A percentile compares a stretch with the other conserved stretches of the same genome.
These are phyloP conservation scores for Barbatosphaeria neglecta DNA, from an alignment of 495 filamentous ascomycete genomes.

Conservation along the genomic window DNA sequence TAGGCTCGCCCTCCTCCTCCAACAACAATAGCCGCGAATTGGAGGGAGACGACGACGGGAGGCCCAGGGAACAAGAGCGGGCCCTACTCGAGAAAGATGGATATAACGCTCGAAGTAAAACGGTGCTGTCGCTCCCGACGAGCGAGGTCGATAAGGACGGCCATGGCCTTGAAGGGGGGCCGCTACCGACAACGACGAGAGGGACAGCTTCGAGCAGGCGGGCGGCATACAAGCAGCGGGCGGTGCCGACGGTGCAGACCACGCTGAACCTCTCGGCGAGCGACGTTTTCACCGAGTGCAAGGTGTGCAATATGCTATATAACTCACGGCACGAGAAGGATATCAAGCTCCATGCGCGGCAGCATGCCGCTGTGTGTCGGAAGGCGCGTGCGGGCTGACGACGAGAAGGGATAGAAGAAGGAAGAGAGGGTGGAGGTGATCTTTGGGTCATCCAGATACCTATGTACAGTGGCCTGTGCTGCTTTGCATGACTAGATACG, in stretches of 20 bases:
- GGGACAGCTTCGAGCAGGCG: no score
- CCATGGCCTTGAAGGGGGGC: no score
- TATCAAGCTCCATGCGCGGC: slow-evolving; percentile 27
- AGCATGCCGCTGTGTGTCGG: slow-evolving; percentile 14
- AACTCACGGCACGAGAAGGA: slow-evolving; percentile 36
- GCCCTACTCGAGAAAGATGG: background rate
- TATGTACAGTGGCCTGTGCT: no score
- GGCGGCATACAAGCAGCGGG: background rate
- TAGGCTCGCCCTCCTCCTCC: no score
- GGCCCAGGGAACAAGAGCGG: background rate
- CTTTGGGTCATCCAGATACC: background rate
- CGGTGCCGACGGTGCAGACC: slow-evolving; percentile 23
- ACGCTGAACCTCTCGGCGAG: slow-evolving; percentile 27
- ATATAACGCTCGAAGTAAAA: background rate
- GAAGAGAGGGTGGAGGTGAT: background rate
- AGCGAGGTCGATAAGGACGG: no score
- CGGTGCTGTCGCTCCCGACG: background rate
- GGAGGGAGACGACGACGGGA: background rate
- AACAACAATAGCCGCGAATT: no score
- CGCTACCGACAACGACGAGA: no score
- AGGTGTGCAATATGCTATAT: slow-evolving; percentile 33
- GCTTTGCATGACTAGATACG: no score
- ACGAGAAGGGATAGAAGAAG: background rate
- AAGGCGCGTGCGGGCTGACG: no score
- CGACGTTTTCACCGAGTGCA: slow-evolving; percentile 30